Base-by-base conservation (phyloP, 1,139 yeast genomes). In the Candida sanyaensis region DNA sequence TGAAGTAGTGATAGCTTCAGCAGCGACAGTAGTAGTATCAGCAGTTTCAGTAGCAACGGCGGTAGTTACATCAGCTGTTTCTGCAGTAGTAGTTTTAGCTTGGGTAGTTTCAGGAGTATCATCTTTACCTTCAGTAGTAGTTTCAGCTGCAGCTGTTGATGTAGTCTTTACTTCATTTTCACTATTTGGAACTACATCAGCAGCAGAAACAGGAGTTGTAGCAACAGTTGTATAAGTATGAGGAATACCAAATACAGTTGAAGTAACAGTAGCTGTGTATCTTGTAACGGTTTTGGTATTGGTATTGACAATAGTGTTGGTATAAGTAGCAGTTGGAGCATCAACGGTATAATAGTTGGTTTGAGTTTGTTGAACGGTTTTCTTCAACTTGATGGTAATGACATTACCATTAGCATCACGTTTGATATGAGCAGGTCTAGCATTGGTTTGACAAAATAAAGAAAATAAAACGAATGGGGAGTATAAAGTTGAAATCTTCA, bases 221-320 rank as follows among this genome's bases (percentile, higher is more conserved):
- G 71, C 73, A 43, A 71, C 73, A 10, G 77, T 72, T 24, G 74
- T 65, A 55, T 56, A 73, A 29, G 75, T 71, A 39, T 62, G 55
- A n/a, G 72, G 70, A 23, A 65, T 60, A 27, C 79, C 79, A 50
- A 68, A 68, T 17, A 75, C 68, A 11, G 78, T 73, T 3, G 72
- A 66, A 6, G 78, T 75, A 40, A 70, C 75, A 6, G 80, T 75
- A 11, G 79, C 78, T 34, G 80, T 75, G 57, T 74, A 75, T 41
- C 66, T 63, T 26, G 80, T 75, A 41, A 68, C 65, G 13, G 80
- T 75, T 33, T 65, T 58, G 21, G 75, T 69, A 26, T 65, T 61
- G 38, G 77, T 68, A 43, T 64, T 61, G 29, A 69, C 60, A 17
- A 60, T 49, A 36, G 59, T 50, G 49, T 70, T 64, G 21, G 77